Conservation (phyloP, 2,329 filamentous ascomycete species). For the Aspergillus niger region DNA sequence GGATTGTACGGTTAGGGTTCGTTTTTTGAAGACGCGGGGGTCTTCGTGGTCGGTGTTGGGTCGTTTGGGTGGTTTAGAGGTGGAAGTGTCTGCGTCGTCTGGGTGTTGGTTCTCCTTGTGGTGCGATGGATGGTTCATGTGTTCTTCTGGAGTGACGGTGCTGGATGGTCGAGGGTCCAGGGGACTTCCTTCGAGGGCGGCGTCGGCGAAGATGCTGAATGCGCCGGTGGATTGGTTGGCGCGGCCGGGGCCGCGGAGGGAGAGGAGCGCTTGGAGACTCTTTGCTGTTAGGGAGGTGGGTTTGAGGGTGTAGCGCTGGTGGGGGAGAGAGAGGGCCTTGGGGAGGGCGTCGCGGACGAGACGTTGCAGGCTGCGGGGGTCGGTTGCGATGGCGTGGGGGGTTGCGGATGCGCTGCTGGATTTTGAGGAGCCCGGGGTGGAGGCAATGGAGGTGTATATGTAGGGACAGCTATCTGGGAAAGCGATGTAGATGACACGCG, state of each 20-base stretch:
- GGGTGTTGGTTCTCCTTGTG: conserved; percentile 20
- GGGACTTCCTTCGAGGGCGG: conserved; percentile 54
- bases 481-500: conserved; percentile 74
- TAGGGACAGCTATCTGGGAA: conserved; percentile 80
- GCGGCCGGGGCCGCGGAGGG: conserved; percentile 68
- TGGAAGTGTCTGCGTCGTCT: conserved; percentile 3
- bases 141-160: conserved; percentile 35
- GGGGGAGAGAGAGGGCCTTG: conserved; percentile 75
- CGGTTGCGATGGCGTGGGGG: conserved; percentile 38
- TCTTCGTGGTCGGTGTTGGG: conserved; percentile 11
- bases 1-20: conserved; percentile 63
- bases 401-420: conserved; percentile 19
- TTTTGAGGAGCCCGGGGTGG: conserved; percentile 42
- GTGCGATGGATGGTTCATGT: conserved; percentile 20
- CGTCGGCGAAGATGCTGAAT: conserved; percentile 76
- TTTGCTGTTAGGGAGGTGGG: conserved; percentile 69
- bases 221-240: conserved; percentile 73
- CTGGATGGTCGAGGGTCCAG: conserved; percentile 49
- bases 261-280: conserved; percentile 69
- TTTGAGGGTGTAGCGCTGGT: conserved; percentile 70
- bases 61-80: not conserved
- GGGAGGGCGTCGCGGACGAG: conserved; percentile 78
- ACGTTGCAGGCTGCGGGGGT: conserved; percentile 66
- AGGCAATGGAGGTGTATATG: conserved; percentile 64
- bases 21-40: conserved; percentile 55